These are phyloP conservation scores for Taxawa tesnikishii DNA, from an alignment of 2,329 filamentous ascomycete species.

Conservation along the genomic window DNA sequence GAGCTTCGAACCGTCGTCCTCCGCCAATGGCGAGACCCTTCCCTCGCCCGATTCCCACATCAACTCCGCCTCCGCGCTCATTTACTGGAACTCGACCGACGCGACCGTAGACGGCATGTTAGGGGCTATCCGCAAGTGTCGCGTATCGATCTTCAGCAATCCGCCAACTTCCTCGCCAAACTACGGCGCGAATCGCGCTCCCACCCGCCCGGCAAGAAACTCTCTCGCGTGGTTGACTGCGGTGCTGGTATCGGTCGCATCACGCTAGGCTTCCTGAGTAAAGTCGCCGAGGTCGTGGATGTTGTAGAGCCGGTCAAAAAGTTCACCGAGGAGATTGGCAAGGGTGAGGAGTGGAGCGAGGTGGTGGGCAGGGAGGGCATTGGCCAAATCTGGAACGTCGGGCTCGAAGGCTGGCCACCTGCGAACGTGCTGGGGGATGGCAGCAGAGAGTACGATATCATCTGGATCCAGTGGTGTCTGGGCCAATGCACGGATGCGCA, in stretches of 20 bases:
- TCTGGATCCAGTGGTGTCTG: conserved; percentile 88
- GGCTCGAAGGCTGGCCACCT: conserved; percentile 57
- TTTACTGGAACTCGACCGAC: conserved; percentile 41
- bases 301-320: conserved; percentile 75
- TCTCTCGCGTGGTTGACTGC: conserved; percentile 42
- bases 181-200: conserved; percentile 33
- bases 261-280: conserved; percentile 62
- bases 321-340: conserved; percentile 54
- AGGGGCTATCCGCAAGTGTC: conserved; percentile 60
- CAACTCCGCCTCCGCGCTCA: conserved; percentile 28
- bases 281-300: conserved; percentile 61
- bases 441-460: conserved; percentile 54
- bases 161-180: conserved; percentile 56
- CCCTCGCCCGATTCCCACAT: conserved; percentile 29
- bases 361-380: conserved; percentile 32
- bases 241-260: conserved; percentile 70
- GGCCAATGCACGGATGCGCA: conserved; percentile 69
- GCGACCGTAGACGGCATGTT: conserved; percentile 63
- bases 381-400: conserved; percentile 57
- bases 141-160: conserved; percentile 59
- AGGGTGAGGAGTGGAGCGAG: conserved; percentile 17
- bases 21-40: conserved; percentile 1
- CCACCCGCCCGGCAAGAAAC: conserved; percentile 14
- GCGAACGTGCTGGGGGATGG: conserved; percentile 6
- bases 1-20: no score